Conservation (phyloP, 805 yeast genomes). For the Starmera caribaea region DNA sequence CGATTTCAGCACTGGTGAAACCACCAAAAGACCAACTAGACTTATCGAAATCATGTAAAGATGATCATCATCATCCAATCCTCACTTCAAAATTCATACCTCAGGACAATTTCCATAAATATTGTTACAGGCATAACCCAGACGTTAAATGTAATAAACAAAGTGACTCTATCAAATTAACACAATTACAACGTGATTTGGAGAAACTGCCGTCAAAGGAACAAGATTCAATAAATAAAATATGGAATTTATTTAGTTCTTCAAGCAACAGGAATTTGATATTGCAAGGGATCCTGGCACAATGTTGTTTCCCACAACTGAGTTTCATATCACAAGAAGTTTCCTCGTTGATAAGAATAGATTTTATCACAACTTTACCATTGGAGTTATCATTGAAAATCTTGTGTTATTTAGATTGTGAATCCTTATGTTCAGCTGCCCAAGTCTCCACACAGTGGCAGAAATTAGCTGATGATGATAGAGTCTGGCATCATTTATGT, state of each 20-base stretch:
- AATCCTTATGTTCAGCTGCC: constrained; percentile 88
- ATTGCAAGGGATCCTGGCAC: constrained; percentile 72
- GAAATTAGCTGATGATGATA: constrained; percentile 84
- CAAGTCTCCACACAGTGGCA: constrained; percentile 88
- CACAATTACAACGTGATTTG: constrained; percentile 46
- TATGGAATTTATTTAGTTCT: constrained; percentile 76
- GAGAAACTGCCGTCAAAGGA: constrained; percentile 60
- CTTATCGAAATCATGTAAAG: neutral
- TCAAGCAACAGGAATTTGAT: constrained; percentile 67
- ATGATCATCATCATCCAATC: neutral
- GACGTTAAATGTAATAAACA: constrained; percentile 65
- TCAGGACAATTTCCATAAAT: constrained; percentile 48
- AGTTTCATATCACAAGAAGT: constrained; percentile 81
- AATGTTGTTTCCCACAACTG: constrained; percentile 92
- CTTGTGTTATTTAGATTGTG: constrained; percentile 83
- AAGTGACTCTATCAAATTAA: constrained; percentile 56
- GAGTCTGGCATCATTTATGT: constrained; percentile 98
- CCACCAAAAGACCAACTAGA: neutral
- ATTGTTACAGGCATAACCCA: constrained; percentile 92
- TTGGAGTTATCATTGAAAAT: constrained; percentile 78
- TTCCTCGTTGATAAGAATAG: constrained; percentile 71
- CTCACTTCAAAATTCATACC: constrained; percentile 10
- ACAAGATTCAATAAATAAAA: constrained; percentile 67
- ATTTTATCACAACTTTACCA: constrained; percentile 79
- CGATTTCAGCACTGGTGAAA: constrained; percentile 7